Conservation (phyloP, 2,329 filamentous ascomycete genomes). For the Emergomyces pasteurianus region DNA sequence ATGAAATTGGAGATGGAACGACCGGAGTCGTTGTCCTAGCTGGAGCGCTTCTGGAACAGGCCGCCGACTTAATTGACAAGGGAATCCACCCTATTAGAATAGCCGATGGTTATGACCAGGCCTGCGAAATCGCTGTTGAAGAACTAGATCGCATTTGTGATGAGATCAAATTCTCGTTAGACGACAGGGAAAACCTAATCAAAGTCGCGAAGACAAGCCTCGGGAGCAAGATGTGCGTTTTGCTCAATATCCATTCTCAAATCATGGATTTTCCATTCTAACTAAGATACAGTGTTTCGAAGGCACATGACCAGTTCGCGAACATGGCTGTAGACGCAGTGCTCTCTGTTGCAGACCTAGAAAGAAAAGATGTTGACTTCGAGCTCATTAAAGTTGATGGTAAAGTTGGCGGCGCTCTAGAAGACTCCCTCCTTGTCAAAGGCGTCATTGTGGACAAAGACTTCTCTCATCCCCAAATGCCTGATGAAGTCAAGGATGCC, state of each 20-base stretch:
- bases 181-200: constrained; percentile 72
- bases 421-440: constrained; percentile 90
- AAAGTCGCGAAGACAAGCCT: constrained; percentile 93
- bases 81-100: constrained; percentile 98
- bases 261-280: constrained; percentile 2
- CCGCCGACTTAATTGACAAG: constrained; percentile 97
- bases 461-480: constrained; percentile 99
- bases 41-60: constrained; percentile 88
- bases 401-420: constrained; percentile 87
- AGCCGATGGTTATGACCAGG: constrained; percentile 94
- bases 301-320: constrained; percentile 95
- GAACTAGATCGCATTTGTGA: constrained; percentile 92
- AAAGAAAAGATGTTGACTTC: constrained; percentile 95
- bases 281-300: constrained; percentile 54
- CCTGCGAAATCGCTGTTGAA: constrained; percentile 88
- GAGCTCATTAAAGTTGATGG: constrained; percentile 99
- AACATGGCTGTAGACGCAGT: constrained; percentile 96
- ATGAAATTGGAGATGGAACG: constrained; percentile 96
- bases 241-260: neutral
- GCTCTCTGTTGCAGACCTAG: constrained; percentile 86
- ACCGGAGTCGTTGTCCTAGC: constrained; percentile 95
- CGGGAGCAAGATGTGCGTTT: constrained; percentile 74
- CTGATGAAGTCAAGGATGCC: constrained; percentile 83
- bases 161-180: constrained; percentile 69
- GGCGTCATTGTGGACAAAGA: constrained; percentile 99